Evolutionary conservation across 345 rosid genomes (phyloP).

Genomic region (Diplotaxis tenuifolia): DNA sequence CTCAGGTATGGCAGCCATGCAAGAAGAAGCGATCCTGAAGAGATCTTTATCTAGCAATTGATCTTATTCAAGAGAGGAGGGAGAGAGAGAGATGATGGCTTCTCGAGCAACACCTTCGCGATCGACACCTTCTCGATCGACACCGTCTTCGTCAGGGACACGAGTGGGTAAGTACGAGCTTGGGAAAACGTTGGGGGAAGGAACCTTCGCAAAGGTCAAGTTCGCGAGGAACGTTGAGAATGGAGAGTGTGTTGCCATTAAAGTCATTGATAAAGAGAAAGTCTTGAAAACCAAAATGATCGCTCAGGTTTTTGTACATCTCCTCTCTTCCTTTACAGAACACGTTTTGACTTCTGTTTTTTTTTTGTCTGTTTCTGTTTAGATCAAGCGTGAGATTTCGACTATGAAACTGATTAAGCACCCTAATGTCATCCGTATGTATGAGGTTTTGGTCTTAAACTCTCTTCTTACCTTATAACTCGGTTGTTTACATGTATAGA

Average conservation of each 20-base stretch:
- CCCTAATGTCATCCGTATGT: conserved; percentile 93
- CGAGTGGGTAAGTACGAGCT: conserved; percentile 98
- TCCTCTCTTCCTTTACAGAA: not conserved
- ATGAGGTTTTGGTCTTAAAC: conserved; percentile 59
- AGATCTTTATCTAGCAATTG: conserved; percentile 4
- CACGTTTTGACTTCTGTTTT: not conserved
- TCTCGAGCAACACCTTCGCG: conserved; percentile 31
- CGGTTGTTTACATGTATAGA: not conserved
- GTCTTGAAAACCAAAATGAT: conserved; percentile 88
- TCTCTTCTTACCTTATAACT: not conserved
- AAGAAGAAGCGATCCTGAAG: conserved; percentile 88
- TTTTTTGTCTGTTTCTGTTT: conserved; percentile 23
- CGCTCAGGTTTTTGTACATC: conserved; percentile 55
- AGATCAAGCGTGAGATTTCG: conserved; percentile 97
- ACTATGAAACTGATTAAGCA: conserved; percentile 90
- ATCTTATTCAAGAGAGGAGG: no score
- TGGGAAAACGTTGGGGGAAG: conserved; percentile 92
- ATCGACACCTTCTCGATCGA: conserved; percentile 37
- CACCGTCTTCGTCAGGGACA: conserved; percentile 49
- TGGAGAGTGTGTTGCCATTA: conserved; percentile 80
- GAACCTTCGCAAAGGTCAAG: conserved; percentile 97
- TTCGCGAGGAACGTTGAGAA: conserved; percentile 75
- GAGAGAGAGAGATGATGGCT: conserved; percentile 40
- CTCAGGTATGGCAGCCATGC: conserved; percentile 99
- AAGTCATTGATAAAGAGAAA: conserved; percentile 92